Conservation (phyloP, 192 early-diverging fungal species). For the Podila horticola region DNA sequence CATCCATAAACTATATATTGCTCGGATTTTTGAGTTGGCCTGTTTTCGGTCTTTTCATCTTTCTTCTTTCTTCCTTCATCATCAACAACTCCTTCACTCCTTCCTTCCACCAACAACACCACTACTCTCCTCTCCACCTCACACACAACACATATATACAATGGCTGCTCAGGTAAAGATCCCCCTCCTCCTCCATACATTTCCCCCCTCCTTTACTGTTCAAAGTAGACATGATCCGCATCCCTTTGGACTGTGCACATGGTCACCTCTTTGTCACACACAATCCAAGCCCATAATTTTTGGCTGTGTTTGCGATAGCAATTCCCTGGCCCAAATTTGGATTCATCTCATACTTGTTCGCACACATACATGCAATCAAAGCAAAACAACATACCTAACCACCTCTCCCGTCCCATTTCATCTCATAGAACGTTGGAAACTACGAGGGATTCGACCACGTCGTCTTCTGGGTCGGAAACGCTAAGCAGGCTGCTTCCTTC, state of each 20-base stretch:
- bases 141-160: constrained; percentile 3
- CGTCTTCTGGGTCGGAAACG: constrained; percentile 59
- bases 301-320: no score
- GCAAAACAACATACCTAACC: neutral
- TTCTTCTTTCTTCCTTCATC: neutral
- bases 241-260: no score
- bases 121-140: neutral
- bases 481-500: constrained; percentile 85
- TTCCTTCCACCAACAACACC: neutral
- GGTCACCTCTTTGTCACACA: neutral
- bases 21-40: neutral
- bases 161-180: constrained; percentile 21
- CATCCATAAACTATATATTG: neutral
- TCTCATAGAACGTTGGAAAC: constrained; percentile 58
- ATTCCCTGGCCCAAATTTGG: neutral
- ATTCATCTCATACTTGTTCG: no score
- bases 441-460: constrained; percentile 71
- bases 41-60: neutral
- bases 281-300: neutral
- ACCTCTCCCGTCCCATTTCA: neutral
- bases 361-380: no score
- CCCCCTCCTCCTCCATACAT: neutral
- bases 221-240: neutral
- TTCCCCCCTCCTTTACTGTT: neutral
- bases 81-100: neutral